A percentile compares a stretch with the other conserved stretches of the same genome.
Evolutionary conservation across 441 rosid species (phyloP).

Genomic region (Pelargonium exstipulatum): DNA sequence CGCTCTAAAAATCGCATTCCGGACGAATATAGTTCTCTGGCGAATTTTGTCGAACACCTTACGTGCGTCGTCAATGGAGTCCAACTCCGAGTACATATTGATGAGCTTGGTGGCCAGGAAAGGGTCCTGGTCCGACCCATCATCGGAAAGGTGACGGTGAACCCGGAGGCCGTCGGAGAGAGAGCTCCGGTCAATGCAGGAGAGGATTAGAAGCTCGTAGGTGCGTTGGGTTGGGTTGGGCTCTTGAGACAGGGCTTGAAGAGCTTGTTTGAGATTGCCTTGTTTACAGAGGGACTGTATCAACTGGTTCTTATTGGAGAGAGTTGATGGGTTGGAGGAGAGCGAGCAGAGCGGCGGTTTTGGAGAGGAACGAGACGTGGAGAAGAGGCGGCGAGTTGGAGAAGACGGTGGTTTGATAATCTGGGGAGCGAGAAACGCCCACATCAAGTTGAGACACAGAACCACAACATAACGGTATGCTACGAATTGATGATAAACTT

Average conservation of each 20-base stretch:
- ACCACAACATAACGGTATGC: background rate
- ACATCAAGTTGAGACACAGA: constrained; percentile 30
- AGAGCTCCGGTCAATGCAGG: constrained; percentile 50
- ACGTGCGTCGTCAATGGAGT: constrained; percentile 53
- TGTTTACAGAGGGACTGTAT: constrained; percentile 64
- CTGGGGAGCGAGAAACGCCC: constrained; percentile 44
- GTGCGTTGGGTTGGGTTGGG: constrained; percentile 68
- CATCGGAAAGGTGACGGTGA: constrained; percentile 53
- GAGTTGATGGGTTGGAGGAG: constrained; percentile 33
- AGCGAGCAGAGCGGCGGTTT: constrained; percentile 37
- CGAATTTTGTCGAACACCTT: constrained; percentile 75
- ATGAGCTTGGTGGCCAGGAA: constrained; percentile 90
- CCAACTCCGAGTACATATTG: constrained; percentile 48
- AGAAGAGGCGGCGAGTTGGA: constrained; percentile 11
- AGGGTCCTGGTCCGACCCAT: constrained; percentile 83
- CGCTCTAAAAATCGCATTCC: constrained; percentile 76
- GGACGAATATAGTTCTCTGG: constrained; percentile 63
- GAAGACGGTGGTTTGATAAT: constrained; percentile 29
- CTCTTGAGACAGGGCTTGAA: constrained; percentile 48
- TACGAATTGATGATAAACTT: no score
- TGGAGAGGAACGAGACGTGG: constrained; percentile 27
- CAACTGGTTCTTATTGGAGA: constrained; percentile 30
- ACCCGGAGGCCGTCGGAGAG: constrained; percentile 50
- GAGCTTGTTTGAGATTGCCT: constrained; percentile 65
- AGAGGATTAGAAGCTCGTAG: constrained; percentile 68